Percentiles rank a stretch among this genome's conserved stretches.
Evolutionary conservation across 495 filamentous ascomycete species (phyloP).

Genomic region (Aspergillus egyptiacus): DNA sequence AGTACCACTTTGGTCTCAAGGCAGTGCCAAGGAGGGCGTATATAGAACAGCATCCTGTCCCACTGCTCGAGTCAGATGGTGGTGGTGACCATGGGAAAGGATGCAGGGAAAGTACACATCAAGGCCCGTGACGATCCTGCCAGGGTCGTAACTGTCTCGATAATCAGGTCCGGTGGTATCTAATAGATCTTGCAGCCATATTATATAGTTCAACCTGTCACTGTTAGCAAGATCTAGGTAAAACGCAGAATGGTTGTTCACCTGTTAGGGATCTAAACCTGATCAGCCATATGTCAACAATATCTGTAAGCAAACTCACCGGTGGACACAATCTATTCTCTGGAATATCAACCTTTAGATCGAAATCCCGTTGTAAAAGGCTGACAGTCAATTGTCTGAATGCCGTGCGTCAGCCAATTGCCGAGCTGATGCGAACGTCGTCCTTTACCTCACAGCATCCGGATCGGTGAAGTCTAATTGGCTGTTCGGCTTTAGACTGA

Average conservation of each 20-base stretch:
- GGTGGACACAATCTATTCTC: conserved; percentile 85
- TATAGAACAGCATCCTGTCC: conserved; percentile 84
- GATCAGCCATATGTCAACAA: neutral
- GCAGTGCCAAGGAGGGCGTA: conserved; percentile 80
- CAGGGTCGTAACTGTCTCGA: conserved; percentile 49
- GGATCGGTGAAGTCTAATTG: conserved; percentile 81
- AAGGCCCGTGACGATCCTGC: conserved; percentile 59
- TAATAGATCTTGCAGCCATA: conserved; percentile 82
- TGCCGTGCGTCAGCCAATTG: conserved; percentile 6
- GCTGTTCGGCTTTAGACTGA: conserved; percentile 52
- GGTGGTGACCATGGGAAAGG: neutral
- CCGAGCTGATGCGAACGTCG: neutral
- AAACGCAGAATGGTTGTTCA: conserved; percentile 13
- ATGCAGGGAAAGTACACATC: conserved; percentile 55
- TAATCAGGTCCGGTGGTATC: conserved; percentile 60
- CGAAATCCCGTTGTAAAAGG: conserved; percentile 70
- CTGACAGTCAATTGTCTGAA: conserved; percentile 71
- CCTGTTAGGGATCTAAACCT: conserved; percentile 66
- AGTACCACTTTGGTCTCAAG: conserved; percentile 62
- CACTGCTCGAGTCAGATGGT: conserved; percentile 35
- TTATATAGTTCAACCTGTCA: conserved; percentile 72
- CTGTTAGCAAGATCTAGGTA: conserved; percentile 5
- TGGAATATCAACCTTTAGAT: conserved; percentile 62
- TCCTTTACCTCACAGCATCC: conserved; percentile 55
- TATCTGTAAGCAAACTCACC: conserved; percentile 36